Conservation (phyloP, 2,329 filamentous ascomycete genomes). For the Trichoderma cornu-damae region DNA sequence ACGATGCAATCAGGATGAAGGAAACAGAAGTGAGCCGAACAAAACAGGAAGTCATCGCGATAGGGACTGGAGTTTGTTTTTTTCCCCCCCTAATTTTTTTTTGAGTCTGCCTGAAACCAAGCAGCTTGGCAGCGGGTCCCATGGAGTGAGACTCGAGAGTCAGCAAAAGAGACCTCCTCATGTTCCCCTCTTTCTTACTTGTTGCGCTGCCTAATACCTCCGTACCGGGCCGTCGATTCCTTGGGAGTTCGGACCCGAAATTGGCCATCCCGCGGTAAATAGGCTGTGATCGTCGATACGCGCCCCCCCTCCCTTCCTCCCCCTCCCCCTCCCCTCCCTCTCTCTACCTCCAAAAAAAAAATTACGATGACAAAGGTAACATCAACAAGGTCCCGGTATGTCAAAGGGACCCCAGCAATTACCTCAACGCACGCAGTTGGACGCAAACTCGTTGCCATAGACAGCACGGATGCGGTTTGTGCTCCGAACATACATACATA, state of each 20-base stretch:
- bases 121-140: constrained; percentile 1
- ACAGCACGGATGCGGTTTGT: neutral
- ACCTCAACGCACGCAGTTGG: constrained; percentile 10
- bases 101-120: neutral
- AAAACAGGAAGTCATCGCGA: neutral
- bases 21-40: neutral
- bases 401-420: constrained; percentile 5
- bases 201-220: neutral
- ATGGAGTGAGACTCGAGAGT: neutral
- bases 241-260: neutral
- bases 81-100: too few species aligned
- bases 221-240: constrained; percentile 3
- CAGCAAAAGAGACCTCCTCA: neutral
- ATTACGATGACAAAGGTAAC: constrained; percentile 1
- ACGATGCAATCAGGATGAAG: neutral
- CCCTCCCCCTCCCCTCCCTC: too few species aligned
- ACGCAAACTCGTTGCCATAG: neutral
- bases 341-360: too few species aligned
- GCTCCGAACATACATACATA: too few species aligned
- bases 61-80: neutral
- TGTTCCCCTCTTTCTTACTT: neutral
- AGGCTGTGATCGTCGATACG: constrained; percentile 14
- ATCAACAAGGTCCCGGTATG: constrained; percentile 10
- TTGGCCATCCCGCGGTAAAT: neutral
- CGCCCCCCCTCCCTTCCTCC: neutral